A percentile compares a stretch with the other conserved stretches of the same genome.
Evolutionary conservation across 2,329 filamentous ascomycete genomes (phyloP).

Genomic region (Blastomyces percursus): DNA sequence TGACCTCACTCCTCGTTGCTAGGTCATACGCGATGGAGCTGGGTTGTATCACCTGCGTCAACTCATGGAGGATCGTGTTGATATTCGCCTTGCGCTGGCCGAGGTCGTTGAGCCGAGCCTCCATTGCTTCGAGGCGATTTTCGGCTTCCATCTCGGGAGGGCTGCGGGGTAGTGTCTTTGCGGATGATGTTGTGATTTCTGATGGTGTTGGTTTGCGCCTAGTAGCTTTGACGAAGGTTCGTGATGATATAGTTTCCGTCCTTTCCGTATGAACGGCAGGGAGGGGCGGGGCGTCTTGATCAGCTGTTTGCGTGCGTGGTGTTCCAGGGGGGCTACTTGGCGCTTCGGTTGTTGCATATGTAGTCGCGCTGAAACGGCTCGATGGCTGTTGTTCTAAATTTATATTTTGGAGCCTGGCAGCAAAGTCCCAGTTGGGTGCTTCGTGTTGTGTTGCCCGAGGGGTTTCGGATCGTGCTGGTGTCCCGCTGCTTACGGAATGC

Average conservation of each 20-base stretch:
- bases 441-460: background rate
- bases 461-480: slow-evolving; percentile 13
- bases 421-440: slow-evolving; percentile 19
- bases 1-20: slow-evolving; percentile 47
- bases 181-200: slow-evolving; percentile 16
- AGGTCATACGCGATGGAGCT: slow-evolving; percentile 56
- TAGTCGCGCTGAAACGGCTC: slow-evolving; percentile 55
- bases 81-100: slow-evolving; percentile 60
- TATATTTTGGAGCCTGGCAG: slow-evolving; percentile 25
- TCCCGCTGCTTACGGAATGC: slow-evolving; percentile 1
- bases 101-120: slow-evolving; percentile 55
- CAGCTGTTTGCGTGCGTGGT: slow-evolving; percentile 30
- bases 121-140: slow-evolving; percentile 56
- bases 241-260: slow-evolving; percentile 21
- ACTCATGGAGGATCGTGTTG: slow-evolving; percentile 59
- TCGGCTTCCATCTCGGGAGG: slow-evolving; percentile 51
- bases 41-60: slow-evolving; percentile 65
- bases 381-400: slow-evolving; percentile 42
- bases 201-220: slow-evolving; percentile 36
- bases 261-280: slow-evolving; percentile 26
- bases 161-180: slow-evolving; percentile 50
- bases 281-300: slow-evolving; percentile 26
- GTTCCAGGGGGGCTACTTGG: slow-evolving; percentile 32
- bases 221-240: slow-evolving; percentile 22
- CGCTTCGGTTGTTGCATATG: slow-evolving; percentile 45